phyloP scores from a whole-genome alignment of 441 rosid species.

The Gossypium schwendimanii region DNA sequence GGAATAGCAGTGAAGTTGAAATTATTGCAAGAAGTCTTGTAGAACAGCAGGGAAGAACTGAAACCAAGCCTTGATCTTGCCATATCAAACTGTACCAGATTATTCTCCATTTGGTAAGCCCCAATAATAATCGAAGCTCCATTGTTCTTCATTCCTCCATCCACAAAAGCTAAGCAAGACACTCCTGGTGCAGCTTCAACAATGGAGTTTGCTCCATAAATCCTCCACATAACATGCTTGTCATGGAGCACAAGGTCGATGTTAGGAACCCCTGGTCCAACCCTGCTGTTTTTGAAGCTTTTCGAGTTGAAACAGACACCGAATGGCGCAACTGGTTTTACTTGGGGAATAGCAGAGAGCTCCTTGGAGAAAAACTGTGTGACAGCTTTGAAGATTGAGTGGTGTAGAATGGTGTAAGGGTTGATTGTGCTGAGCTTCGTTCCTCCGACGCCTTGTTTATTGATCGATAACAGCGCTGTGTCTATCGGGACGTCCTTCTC shows the following conservation, averaged over 20 bases:
- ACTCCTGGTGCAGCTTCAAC: slow-evolving; percentile 1
- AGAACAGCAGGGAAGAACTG: neutral
- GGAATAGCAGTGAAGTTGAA: slow-evolving; percentile 13
- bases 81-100: slow-evolving; percentile 16
- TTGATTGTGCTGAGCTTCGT: slow-evolving; percentile 12
- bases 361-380: slow-evolving; percentile 8
- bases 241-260: slow-evolving; percentile 25
- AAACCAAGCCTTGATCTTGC: slow-evolving; percentile 13
- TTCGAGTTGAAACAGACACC: slow-evolving; percentile 15
- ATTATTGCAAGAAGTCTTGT: slow-evolving; percentile 6
- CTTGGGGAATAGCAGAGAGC: slow-evolving; percentile 3
- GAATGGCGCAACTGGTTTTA: slow-evolving; percentile 20
- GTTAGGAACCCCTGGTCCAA: slow-evolving; percentile 18
- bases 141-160: neutral
- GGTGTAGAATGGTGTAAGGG: slow-evolving; percentile 11
- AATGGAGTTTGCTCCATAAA: slow-evolving; percentile 13
- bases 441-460: neutral
- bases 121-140: slow-evolving; percentile 14
- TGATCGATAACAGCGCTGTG: neutral
- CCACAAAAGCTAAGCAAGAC: slow-evolving; percentile 16
- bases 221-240: neutral
- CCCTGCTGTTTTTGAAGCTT: neutral
- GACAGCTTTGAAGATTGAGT: slow-evolving; percentile 12
- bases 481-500: slow-evolving; percentile 14
- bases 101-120: slow-evolving; percentile 13